Evolutionary conservation across 1,284 basidiomycete species (phyloP).

Genomic region (Sphaerobolus stellatus): DNA sequence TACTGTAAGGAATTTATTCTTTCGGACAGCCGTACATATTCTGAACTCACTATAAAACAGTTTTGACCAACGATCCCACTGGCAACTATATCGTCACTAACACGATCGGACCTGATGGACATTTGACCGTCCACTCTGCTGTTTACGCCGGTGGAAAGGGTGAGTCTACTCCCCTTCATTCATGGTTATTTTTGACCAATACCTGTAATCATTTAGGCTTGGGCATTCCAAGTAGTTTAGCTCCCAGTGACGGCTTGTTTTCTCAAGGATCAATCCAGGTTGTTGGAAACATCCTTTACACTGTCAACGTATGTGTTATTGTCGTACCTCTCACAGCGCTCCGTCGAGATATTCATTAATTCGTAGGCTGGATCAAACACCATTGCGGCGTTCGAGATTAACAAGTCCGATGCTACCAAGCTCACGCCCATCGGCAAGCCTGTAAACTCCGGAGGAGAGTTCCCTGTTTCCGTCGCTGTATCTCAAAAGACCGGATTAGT

Average conservation of each 20-base stretch:
- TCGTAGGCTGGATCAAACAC: conserved; percentile 15
- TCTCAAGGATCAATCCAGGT: conserved; percentile 12
- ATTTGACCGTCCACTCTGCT: conserved; percentile 16
- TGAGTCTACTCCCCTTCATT: background rate
- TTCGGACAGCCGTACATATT: no score
- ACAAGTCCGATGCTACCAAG: conserved; percentile 12
- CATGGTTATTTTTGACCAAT: conserved; percentile 28
- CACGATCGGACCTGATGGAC: conserved; percentile 28
- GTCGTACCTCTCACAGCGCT: background rate
- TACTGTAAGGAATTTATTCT: conserved; percentile 1
- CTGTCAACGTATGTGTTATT: background rate
- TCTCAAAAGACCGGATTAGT: conserved; percentile 3
- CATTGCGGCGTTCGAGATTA: conserved; percentile 13
- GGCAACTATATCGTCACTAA: conserved; percentile 33
- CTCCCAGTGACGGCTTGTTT: no score
- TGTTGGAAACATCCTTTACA: background rate
- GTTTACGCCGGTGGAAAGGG: conserved; percentile 3
- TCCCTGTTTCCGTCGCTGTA: conserved; percentile 16
- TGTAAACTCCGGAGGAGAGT: conserved; percentile 12
- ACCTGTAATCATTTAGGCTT: conserved; percentile 39
- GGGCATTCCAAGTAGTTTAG: no score
- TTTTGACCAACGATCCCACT: conserved; percentile 35
- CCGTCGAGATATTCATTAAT: background rate
- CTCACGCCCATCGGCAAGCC: conserved; percentile 15
- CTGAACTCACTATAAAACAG: no score